Percentiles rank a stretch among this genome's conserved stretches.
Evolutionary conservation across 768 basidiomycete genomes (phyloP).

Genomic region (Amanita polypyramis): DNA sequence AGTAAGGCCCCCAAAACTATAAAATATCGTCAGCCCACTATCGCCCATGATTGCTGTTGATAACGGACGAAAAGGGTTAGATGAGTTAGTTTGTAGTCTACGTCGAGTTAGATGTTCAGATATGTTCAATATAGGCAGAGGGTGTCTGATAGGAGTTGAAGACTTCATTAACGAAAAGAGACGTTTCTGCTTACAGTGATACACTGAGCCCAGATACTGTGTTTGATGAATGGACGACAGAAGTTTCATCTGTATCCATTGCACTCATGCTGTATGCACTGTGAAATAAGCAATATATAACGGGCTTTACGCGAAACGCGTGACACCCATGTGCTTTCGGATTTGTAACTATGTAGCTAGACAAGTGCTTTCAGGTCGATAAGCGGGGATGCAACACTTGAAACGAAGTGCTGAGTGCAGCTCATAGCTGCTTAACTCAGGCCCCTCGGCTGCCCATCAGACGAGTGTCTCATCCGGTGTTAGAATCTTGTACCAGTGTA

Average conservation of each 20-base stretch:
- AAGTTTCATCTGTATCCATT: conserved; percentile 73
- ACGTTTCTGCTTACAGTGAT: conserved; percentile 46
- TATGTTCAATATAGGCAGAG: conserved; percentile 91
- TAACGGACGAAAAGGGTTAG: conserved; percentile 51
- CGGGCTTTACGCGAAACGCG: too few relatives aligned
- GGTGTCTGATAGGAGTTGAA: conserved; percentile 55
- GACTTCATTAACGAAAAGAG: neutral
- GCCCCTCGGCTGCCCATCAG: too few relatives aligned
- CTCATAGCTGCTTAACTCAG: too few relatives aligned
- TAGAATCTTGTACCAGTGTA: conserved; percentile 15
- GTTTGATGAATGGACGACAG: conserved; percentile 63
- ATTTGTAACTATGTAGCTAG: neutral
- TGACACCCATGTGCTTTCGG: neutral
- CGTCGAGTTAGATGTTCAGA: conserved; percentile 90
- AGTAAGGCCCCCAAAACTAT: conserved; percentile 88
- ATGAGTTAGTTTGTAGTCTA: conserved; percentile 57
- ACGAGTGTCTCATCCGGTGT: conserved; percentile 17
- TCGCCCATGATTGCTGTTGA: neutral
- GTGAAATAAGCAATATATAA: neutral
- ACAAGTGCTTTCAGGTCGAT: too few relatives aligned
- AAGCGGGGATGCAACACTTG: conserved; percentile 16
- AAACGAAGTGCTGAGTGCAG: too few relatives aligned
- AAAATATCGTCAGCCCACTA: conserved; percentile 1
- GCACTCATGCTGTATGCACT: conserved; percentile 30
- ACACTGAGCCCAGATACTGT: conserved; percentile 67